phyloP scores from a whole-genome alignment of 176 grass and related monocot species.

The Avena atlantica region DNA sequence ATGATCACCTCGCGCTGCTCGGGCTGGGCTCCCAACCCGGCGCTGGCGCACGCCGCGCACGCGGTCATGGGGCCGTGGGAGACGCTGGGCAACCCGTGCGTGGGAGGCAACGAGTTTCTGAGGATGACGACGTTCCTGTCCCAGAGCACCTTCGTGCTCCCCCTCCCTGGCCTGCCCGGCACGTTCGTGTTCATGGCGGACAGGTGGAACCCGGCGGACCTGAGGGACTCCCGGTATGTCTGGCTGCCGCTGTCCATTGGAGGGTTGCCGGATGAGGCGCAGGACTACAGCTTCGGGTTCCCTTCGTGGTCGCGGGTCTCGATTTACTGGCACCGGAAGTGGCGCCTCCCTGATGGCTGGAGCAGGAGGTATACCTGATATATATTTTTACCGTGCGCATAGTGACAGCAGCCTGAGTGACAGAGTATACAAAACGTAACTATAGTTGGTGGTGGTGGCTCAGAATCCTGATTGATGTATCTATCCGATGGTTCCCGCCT shows the following conservation, averaged over 20 bases:
- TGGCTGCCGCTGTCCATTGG: constrained; percentile 81
- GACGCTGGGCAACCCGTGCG: constrained; percentile 85
- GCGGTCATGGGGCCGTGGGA: constrained; percentile 90
- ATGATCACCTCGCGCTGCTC: constrained; percentile 94
- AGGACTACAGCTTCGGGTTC: constrained; percentile 87
- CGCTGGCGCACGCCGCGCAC: constrained; percentile 71
- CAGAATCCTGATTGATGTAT: constrained; percentile 27
- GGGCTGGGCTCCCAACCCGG: constrained; percentile 85
- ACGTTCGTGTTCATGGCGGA: constrained; percentile 93
- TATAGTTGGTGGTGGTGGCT: constrained; percentile 31
- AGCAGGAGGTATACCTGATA: constrained; percentile 31
- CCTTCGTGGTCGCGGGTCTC: constrained; percentile 79
- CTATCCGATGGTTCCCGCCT: background rate
- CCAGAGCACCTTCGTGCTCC: constrained; percentile 88
- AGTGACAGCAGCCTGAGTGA: background rate
- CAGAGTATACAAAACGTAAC: background rate
- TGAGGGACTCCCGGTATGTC: constrained; percentile 86
- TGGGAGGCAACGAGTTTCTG: constrained; percentile 77
- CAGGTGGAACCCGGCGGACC: constrained; percentile 83
- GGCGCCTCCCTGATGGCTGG: constrained; percentile 75
- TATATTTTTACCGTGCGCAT: background rate
- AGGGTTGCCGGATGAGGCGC: constrained; percentile 73
- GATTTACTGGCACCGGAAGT: constrained; percentile 87
- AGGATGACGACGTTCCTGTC: constrained; percentile 82
- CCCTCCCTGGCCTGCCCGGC: constrained; percentile 74